Percentiles rank a stretch among this genome's conserved stretches.
Conservation (phyloP, 495 filamentous ascomycete genomes). For the Coniosporium apollinis region DNA sequence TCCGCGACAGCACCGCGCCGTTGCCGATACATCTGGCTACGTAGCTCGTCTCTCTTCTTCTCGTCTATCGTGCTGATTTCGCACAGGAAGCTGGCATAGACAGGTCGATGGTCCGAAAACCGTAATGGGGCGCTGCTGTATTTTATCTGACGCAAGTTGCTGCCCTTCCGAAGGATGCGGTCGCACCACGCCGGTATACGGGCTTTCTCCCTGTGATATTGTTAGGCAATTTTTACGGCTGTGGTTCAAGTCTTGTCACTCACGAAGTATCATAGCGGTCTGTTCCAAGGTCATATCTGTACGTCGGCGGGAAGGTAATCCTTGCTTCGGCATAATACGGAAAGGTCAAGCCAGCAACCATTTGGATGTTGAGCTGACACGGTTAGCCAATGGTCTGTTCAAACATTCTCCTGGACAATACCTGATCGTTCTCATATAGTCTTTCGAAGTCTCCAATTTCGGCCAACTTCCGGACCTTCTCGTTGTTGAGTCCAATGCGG, state of each 20-base stretch:
- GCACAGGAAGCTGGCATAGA: conserved; percentile 78
- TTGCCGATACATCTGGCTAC: conserved; percentile 51
- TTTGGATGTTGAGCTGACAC: conserved; percentile 73
- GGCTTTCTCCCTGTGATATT: conserved; percentile 53
- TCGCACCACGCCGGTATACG: conserved; percentile 97
- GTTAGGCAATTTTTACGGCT: not conserved
- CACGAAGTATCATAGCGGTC: conserved; percentile 88
- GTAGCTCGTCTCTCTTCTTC: conserved; percentile 47
- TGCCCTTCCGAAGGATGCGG: conserved; percentile 72
- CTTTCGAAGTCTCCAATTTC: conserved; percentile 51
- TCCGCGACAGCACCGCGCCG: conserved; percentile 41
- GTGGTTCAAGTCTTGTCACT: conserved; percentile 16
- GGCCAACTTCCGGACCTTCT: conserved; percentile 60
- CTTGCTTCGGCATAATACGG: conserved; percentile 76
- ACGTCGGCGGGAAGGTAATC: conserved; percentile 79
- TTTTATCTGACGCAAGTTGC: conserved; percentile 59
- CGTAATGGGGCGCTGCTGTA: conserved; percentile 64
- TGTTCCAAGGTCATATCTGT: conserved; percentile 79
- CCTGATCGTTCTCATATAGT: conserved; percentile 87
- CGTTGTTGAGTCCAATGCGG: conserved; percentile 71
- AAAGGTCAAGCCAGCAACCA: conserved; percentile 81
- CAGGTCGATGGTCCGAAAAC: conserved; percentile 89
- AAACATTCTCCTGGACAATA: no score
- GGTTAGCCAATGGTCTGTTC: conserved; percentile 10
- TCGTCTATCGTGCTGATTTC: conserved; percentile 66